Evolutionary conservation across 306 rosid species (phyloP).

Genomic region (Sphenostylis stenocarpa): DNA sequence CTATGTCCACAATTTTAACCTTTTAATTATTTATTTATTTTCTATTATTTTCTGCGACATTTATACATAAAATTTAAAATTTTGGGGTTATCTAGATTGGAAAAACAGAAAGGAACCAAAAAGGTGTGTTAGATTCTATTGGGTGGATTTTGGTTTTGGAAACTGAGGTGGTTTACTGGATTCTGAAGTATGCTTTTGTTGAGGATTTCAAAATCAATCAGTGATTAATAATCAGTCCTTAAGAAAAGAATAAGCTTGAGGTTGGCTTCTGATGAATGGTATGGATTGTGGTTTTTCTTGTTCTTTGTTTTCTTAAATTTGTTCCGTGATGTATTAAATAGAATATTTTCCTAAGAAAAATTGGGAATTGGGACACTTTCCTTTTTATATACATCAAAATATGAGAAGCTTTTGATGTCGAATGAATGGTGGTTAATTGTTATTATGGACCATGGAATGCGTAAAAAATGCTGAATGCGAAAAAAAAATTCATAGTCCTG

Average conservation of each 20-base stretch:
- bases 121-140: constrained; percentile 22
- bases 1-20: neutral
- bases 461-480: neutral
- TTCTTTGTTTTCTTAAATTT: neutral
- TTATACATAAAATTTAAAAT: neutral
- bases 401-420: neutral
- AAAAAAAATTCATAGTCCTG: neutral
- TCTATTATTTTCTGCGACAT: neutral
- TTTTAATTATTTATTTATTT: neutral
- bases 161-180: neutral
- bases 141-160: neutral
- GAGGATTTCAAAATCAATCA: neutral
- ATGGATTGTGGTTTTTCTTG: neutral
- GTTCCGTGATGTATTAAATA: neutral
- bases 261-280: neutral
- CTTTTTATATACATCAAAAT: neutral
- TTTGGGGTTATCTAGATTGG: constrained; percentile 13
- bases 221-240: constrained; percentile 11
- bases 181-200: constrained; percentile 1
- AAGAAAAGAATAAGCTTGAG: neutral
- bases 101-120: neutral
- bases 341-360: neutral
- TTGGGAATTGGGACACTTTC: neutral
- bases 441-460: neutral
- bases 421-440: neutral